Percentiles rank a stretch among this genome's conserved stretches.
phyloP scores from a whole-genome alignment of 192 early-diverging fungal genomes.

The Dissophora globulifera region DNA sequence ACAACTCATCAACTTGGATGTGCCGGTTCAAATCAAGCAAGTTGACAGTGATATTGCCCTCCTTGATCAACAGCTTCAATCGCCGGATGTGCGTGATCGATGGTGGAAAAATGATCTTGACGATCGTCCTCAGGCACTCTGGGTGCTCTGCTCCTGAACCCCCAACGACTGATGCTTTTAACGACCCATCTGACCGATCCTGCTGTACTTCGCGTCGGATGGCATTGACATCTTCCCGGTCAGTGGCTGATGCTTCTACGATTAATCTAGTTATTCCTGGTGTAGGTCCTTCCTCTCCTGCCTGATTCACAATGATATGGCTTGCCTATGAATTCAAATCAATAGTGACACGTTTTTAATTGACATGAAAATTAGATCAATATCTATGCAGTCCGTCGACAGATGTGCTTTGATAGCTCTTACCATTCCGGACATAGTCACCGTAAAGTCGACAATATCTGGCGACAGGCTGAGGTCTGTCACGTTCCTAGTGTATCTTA shows the following conservation, averaged over 20 bases:
- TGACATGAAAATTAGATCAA: not conserved
- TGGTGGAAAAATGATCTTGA: constrained; percentile 5
- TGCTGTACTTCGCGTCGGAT: not conserved
- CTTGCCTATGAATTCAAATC: not conserved
- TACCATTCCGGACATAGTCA: not conserved
- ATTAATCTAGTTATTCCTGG: not conserved
- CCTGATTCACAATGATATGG: constrained; percentile 13
- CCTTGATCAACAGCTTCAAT: not conserved
- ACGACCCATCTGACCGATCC: not conserved
- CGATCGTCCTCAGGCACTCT: not conserved
- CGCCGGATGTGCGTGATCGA: not conserved
- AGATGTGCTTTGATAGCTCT: too few species aligned
- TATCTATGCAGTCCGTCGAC: too few species aligned
- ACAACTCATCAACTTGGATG: not conserved
- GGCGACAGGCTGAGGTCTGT: not conserved
- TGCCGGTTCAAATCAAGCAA: not conserved
- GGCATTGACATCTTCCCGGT: constrained; percentile 1
- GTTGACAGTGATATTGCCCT: constrained; percentile 10
- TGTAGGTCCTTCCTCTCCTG: not conserved
- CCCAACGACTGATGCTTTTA: not conserved
- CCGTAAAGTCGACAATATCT: not conserved
- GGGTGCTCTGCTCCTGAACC: not conserved
- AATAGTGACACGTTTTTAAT: not conserved
- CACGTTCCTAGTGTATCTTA: not conserved
- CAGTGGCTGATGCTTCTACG: not conserved